These are phyloP conservation scores for Amanita pseudoporphyria DNA, from an alignment of 768 basidiomycete species.

Conservation along the genomic window DNA sequence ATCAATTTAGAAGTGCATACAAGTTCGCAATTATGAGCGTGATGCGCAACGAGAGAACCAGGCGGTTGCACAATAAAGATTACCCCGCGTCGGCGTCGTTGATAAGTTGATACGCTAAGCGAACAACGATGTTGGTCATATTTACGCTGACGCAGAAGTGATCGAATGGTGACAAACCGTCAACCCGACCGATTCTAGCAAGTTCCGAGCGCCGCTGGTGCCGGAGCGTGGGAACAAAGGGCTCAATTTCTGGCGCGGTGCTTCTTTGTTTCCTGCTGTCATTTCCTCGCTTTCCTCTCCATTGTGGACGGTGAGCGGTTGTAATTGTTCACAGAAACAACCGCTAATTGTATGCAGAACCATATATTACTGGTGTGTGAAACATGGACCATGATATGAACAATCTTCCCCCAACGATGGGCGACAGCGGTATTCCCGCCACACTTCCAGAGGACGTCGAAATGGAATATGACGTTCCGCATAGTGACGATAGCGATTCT, in stretches of 20 bases:
- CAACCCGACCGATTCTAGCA: too few species aligned
- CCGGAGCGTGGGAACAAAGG: background rate
- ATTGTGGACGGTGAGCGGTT: background rate
- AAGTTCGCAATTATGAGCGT: background rate
- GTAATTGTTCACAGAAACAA: background rate
- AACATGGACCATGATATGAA: background rate
- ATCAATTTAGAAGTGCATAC: too few species aligned
- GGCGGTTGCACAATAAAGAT: too few species aligned
- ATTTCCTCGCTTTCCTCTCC: background rate
- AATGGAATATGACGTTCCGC: background rate
- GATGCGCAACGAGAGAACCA: too few species aligned
- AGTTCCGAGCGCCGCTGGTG: background rate
- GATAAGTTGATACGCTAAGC: too few species aligned
- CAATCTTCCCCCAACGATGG: background rate
- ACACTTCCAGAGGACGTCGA: background rate
- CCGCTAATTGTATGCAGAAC: background rate
- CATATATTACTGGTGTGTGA: background rate
- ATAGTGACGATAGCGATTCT: conserved; percentile 17
- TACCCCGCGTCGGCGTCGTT: too few species aligned
- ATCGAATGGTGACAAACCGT: too few species aligned
- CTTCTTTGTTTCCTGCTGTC: background rate
- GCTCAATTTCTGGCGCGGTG: background rate
- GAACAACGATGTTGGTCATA: too few species aligned
- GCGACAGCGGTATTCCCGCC: background rate
- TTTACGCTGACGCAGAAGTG: too few species aligned